Base-by-base conservation (phyloP, 768 basidiomycete species). In the Lentinula lateritia region DNA sequence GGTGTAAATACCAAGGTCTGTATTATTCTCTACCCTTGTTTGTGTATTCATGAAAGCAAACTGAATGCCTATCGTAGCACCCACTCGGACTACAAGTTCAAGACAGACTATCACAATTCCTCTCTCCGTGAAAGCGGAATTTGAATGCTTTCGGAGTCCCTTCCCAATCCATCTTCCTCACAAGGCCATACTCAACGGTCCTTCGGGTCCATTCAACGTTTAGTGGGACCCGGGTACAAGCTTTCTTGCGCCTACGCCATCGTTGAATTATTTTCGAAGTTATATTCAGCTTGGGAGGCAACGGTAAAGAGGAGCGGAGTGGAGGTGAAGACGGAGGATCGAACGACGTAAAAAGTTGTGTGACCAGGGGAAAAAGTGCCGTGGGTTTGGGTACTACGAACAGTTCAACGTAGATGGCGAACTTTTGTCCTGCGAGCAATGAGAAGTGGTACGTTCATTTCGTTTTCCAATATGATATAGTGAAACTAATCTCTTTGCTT, bases 181-280 rank as follows among this genome's bases (percentile, higher is more conserved):
- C n/a, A n/a, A 59, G 50, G 58, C 58, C 8, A 50, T 15, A 5
- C 52, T 61, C 28, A 54, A 52, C n/a, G 60, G 60, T 8, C 50
- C n/a, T 34, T 52, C 23, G 18, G 60, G 60, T 2, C 60, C 50
- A 8, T 61, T 61, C 41, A 45, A 18, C 28, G 60, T n/a, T 0
- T 61, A 50, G 60, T 56, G 55, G 41, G 23, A 23, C 10, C 5
- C 15, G 53, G 8, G 15, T 8, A 3, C 38, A 13, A 9, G 38
- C 38, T 39, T 20, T 15, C 41, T 15, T 6, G 16, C 16, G 34
- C n/a, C 16, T 32, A 2, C 39, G 7, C 18, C 20, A 20, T 13
- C 32, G 3, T 16, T 35, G 34, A 0, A 32, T 35, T 8, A 15
- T 15, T 8, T 8, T 39, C 38, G 9, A 39, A 13, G 13, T 2